Base-by-base conservation (phyloP, 2,329 filamentous ascomycete species). In the Epichloe hybrida region DNA sequence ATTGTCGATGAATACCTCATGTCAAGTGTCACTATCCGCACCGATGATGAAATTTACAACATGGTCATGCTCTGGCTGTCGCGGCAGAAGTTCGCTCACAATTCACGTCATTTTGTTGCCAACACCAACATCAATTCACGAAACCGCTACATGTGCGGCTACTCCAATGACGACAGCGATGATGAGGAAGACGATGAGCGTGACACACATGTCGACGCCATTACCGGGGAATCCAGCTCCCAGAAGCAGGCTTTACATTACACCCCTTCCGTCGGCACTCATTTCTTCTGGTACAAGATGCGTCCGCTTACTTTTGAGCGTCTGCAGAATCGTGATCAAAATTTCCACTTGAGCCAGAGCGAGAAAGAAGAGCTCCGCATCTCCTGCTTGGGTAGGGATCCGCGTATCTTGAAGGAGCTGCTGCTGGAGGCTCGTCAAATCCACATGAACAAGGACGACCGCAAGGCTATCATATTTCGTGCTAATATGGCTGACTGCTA, bases 11-110 rank as follows among this genome's bases (percentile, higher is more conserved):
- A 67, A 5, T 69, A 84, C 57, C 74, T 83, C 57, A 80, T 84
- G 71, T 83, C 79, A 3, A 78, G 75, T 1, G 81, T 83, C 17
- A 78, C 83, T 57, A 77, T 88, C 39, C 75, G 80, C 43, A 74
- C 78, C 31, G 81, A 86, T 52, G 84, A 88, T 57, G 83, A 87
- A 61, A 78, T 84, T 51, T 87, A 85, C 68, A 82, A 82, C 60
- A 84, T 85, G 59, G 59, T 86, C 40, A 85, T 86, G 80, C 73
- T 72, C 27, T 87, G 83, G 83, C 73, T 86, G 2, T 73, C 81
- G 2, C 66, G 70, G 36, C 83, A 87, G 63, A 63, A 67, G 3
- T 85, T 86, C 56, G 72, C 80, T 20, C 72, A 76, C 53, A 67
- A 69, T 5, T 77, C 81, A 0, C 77, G 79, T 13, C 73, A 74